These are phyloP conservation scores for Phytophthora boehmeriae DNA, from an alignment of 352 stramenopile genomes.

Conservation along the genomic window DNA sequence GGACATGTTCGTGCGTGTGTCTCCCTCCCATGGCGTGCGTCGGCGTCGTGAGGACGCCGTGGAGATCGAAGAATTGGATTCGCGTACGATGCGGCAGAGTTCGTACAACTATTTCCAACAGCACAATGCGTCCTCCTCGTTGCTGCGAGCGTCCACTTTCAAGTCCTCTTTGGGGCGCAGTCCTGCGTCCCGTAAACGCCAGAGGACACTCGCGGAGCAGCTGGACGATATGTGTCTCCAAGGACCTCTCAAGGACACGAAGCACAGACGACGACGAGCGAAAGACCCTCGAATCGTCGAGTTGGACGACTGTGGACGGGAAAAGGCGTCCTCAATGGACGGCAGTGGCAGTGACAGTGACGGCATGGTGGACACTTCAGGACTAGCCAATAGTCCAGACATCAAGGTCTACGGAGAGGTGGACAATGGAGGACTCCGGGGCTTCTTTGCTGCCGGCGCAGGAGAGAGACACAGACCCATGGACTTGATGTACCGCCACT, in stretches of 20 bases:
- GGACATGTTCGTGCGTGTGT: conserved; percentile 16
- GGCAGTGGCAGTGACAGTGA: conserved; percentile 32
- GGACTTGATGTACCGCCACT: conserved; percentile 75
- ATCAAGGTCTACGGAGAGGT: conserved; percentile 49
- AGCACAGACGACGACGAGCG: conserved; percentile 6
- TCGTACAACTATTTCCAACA: conserved; percentile 78
- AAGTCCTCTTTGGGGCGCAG: conserved; percentile 23
- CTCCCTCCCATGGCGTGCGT: conserved; percentile 40
- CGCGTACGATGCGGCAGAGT: conserved; percentile 69
- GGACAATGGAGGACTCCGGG: conserved; percentile 19
- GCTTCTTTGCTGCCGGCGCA: conserved; percentile 57
- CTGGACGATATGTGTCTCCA: conserved; percentile 61
- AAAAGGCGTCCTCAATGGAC: conserved; percentile 22
- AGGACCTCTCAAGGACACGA: conserved; percentile 7
- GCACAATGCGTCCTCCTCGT: conserved; percentile 20
- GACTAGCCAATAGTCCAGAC: conserved; percentile 15
- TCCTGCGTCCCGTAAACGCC: conserved; percentile 47
- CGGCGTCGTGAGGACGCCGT: conserved; percentile 52
- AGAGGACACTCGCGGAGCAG: conserved; percentile 68
- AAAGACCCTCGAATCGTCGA: conserved; percentile 27
- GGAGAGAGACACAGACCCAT: conserved; percentile 42
- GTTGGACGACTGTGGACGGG: conserved; percentile 23
- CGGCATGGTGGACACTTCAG: conserved; percentile 24
- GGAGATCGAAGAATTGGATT: conserved; percentile 75
- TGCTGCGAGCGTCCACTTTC: conserved; percentile 24